Base-by-base conservation (phyloP, 2,329 filamentous ascomycete species). In the Pseudocercospora musae region DNA sequence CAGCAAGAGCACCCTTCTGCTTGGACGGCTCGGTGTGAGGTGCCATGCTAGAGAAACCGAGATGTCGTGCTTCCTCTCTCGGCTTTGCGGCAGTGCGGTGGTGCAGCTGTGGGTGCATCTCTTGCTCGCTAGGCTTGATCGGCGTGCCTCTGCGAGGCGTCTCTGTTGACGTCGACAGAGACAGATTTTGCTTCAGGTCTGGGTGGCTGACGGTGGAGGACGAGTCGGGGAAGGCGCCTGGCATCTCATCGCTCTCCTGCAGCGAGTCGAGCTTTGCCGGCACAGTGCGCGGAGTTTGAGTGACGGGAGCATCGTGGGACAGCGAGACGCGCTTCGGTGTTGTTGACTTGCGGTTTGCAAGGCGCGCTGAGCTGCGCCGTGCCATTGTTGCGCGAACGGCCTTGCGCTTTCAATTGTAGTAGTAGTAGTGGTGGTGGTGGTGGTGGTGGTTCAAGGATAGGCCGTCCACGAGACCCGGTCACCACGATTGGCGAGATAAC, bases 71-170 rank as follows among this genome's bases (percentile, higher is more conserved):
- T 10, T 92, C 92, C 25, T 95, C 92, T 1, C 89, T 85, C 49
- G 90, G 81, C 58, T 89, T 90, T 65, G 87, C 89, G 21, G 90
- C 93, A 67, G 83, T 88, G 58, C 85, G 83, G 61, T 95, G 91
- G 60, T 87, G 85, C 73, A 90, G 90, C 79, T 90, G 90, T 8
- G 94, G 94, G 74, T 97, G 93, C 93, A 97, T 97, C 75, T 96
- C 92, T 63, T 88, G 86, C 66, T 84, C 83, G 53, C 89, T 81
- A 23, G 91, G 90, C 78, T 90, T 89, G 68, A 89, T 79, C 5
- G 87, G 83, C 3, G 87, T 86, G 13, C 83, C 84, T 42, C 85
- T 85, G 44, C 81, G 82, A 4, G 92, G 92, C 1, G 90, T 82
- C 59, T 59, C 78, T 70, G 57, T 55, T 6, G 55, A 50, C 23